Conservation (phyloP, 1,139 yeast genomes). For the Wickerhamomyces sp. region DNA sequence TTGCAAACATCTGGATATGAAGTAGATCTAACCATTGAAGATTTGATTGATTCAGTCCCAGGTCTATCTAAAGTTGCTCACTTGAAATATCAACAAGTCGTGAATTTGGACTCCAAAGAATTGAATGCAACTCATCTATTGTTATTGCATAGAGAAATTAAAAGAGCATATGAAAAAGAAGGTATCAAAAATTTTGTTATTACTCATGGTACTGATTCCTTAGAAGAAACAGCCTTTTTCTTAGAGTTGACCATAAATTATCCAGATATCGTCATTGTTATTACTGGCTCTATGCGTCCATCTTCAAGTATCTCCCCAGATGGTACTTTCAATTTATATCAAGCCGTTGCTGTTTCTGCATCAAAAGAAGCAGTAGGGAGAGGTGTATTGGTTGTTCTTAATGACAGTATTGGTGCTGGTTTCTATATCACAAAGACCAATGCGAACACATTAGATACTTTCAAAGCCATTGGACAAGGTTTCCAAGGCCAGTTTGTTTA, state of each 20-base stretch:
- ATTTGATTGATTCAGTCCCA: constrained; percentile 53
- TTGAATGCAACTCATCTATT: constrained; percentile 39
- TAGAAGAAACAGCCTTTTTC: constrained; percentile 69
- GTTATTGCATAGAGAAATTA: constrained; percentile 38
- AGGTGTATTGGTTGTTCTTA: constrained; percentile 60
- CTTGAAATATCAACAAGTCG: constrained; percentile 59
- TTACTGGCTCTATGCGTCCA: constrained; percentile 74
- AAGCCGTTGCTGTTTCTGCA: constrained; percentile 63
- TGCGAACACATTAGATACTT: constrained; percentile 65
- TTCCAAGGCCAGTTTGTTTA: constrained; percentile 66
- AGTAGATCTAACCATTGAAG: constrained; percentile 64
- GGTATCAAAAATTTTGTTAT: constrained; percentile 51
- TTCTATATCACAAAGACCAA: constrained; percentile 66
- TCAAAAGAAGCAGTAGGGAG: constrained; percentile 46
- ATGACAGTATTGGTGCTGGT: constrained; percentile 66
- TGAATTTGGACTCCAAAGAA: constrained; percentile 64
- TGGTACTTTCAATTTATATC: constrained; percentile 70
- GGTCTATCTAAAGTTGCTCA: constrained; percentile 55
- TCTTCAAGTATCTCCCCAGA: constrained; percentile 66
- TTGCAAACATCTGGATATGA: constrained; percentile 66
- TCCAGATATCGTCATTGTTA: constrained; percentile 54
- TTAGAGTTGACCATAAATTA: constrained; percentile 55
- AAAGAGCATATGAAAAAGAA: constrained; percentile 36
- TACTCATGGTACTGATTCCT: constrained; percentile 71
- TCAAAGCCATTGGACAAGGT: constrained; percentile 65